These are phyloP conservation scores for Pelargonium cotyledonis DNA, from an alignment of 441 rosid genomes.

Conservation along the genomic window DNA sequence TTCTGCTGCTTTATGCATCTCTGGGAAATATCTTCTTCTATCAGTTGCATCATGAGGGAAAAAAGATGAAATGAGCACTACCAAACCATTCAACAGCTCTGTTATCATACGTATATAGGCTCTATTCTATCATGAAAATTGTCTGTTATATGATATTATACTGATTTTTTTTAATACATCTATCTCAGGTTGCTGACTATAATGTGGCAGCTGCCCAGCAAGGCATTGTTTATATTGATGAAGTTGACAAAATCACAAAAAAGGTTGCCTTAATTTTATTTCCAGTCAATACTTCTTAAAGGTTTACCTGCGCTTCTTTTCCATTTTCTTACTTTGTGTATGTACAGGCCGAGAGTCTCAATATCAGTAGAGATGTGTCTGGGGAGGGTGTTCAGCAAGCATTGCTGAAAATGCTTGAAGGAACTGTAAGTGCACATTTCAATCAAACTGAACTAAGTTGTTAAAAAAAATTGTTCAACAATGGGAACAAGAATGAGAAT, in stretches of 20 bases:
- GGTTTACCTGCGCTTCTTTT: not conserved
- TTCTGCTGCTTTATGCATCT: constrained; percentile 5
- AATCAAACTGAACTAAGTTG: not conserved
- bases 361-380: constrained; percentile 95
- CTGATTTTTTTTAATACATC: constrained; percentile 2
- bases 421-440: constrained; percentile 61
- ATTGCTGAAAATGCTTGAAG: constrained; percentile 91
- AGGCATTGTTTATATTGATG: constrained; percentile 96
- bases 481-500: no score
- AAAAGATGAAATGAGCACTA: no score
- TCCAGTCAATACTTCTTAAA: not conserved
- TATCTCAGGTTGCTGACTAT: constrained; percentile 77
- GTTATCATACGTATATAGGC: not conserved
- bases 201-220: constrained; percentile 99
- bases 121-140: no score
- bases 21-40: no score
- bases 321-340: constrained; percentile 16
- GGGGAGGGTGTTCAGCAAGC: constrained; percentile 99
- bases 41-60: no score
- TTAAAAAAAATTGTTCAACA: no score
- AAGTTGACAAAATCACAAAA: constrained; percentile 97
- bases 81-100: not conserved
- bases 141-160: not conserved
- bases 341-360: constrained; percentile 87
- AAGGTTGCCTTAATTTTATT: constrained; percentile 38